Evolutionary conservation across 129 eudicot species (phyloP), one percentile per base, ranked within the genome.

Genomic region (Flaveria sonorensis): DNA sequence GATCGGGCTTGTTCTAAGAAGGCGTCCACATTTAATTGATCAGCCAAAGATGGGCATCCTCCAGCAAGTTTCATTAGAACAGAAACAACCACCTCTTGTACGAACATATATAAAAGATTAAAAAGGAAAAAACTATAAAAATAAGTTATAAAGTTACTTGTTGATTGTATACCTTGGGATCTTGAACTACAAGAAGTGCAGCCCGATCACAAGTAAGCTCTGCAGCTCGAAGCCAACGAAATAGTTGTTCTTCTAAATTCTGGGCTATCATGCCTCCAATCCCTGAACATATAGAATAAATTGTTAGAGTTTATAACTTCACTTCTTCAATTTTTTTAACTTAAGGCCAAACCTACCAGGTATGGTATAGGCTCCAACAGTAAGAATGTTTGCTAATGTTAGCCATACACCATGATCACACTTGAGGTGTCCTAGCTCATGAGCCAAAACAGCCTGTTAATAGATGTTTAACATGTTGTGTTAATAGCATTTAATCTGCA

Each of bases 181-280:
- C 99, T 80, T 92, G 97, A 75, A 92, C 97, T 67, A 91, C 99
- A 78, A 94, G 94, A 78, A 94, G 97, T 39, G 99, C 99, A 67
- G 99, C 99, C 69, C 99, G 92, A 78, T 94, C 99, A 83, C 97
- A 94, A 43, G 99, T 89, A 42, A 94, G 96, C 82, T 94, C 97
- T 74, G 99, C 97, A 68, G 99, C 88, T 53, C 96, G 89, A 43
- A 94, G 93, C 99, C 99, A 94, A 47, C 97, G 97, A 18, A 91
- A 85, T 32, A 94, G 74, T 59, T 94, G 99, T 66, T 94, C 99
- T 83, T 94, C 97, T 74, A 94, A 83, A 52, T 82, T 81, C 79
- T 89, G 92, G 62, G 99, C 99, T 79, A 94, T 87, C 68, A 94
- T 42, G 61, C 97, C 88, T 79, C 99, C 99, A 64, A 94, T 82